These are phyloP conservation scores for Pichia sp. DNA, from an alignment of 1,139 yeast species.

Conservation along the genomic window DNA sequence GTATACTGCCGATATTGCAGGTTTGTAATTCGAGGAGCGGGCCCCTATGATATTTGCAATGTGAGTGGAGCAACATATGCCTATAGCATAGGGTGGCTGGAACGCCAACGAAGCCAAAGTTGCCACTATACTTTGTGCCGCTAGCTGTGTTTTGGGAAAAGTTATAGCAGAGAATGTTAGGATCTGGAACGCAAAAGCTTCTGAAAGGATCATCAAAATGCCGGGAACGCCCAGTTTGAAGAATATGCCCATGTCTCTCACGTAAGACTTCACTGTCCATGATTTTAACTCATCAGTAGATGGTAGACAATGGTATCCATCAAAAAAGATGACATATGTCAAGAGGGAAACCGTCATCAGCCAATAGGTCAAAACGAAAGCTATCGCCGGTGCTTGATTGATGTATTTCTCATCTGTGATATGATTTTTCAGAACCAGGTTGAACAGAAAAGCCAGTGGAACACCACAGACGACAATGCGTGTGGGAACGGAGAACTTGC, in stretches of 20 bases:
- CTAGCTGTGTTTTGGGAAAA: conserved; percentile 73
- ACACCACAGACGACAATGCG: conserved; percentile 46
- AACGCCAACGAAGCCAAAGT: conserved; percentile 75
- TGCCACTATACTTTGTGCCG: conserved; percentile 87
- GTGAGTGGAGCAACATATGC: conserved; percentile 80
- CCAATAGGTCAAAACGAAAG: conserved; percentile 64
- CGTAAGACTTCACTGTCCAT: conserved; percentile 34
- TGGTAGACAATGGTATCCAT: conserved; percentile 56
- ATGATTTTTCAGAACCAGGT: conserved; percentile 46
- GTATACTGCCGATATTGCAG: conserved; percentile 60
- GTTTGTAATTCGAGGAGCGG: conserved; percentile 41
- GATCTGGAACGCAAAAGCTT: conserved; percentile 80
- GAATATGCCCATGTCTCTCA: conserved; percentile 44
- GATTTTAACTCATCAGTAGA: conserved; percentile 42
- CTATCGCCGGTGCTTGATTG: conserved; percentile 58
- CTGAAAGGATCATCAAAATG: conserved; percentile 79
- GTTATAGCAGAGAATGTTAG: conserved; percentile 63
- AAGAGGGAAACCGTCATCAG: conserved; percentile 50
- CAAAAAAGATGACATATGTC: conserved; percentile 50
- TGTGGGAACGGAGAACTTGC: conserved; percentile 52
- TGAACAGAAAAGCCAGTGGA: conserved; percentile 44
- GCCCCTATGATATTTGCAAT: conserved; percentile 87
- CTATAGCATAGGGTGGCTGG: conserved; percentile 83
- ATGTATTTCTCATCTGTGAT: conserved; percentile 29
- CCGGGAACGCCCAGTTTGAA: conserved; percentile 73